Conservation (phyloP, 139 green algal genomes). For the Spirogloea muscicola region DNA sequence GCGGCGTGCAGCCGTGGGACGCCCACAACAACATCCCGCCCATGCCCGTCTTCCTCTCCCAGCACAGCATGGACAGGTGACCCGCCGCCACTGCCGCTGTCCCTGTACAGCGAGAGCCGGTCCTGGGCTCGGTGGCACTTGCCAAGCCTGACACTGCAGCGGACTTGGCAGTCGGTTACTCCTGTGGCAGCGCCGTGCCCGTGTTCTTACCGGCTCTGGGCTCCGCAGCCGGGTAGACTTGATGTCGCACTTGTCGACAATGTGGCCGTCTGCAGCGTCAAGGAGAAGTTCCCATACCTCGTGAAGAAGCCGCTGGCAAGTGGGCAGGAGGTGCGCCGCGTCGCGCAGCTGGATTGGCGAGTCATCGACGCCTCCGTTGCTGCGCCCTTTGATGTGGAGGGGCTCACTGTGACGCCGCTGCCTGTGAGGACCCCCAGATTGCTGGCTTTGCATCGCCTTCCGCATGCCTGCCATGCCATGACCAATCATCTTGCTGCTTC, state of each 20-base stretch:
- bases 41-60: slow-evolving; percentile 39
- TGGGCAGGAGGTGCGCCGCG: slow-evolving; percentile 11
- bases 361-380: slow-evolving; percentile 13
- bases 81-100: neutral
- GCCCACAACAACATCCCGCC: neutral
- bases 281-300: slow-evolving; percentile 26
- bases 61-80: slow-evolving; percentile 21
- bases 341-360: slow-evolving; percentile 27
- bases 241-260: neutral
- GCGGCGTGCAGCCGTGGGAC: slow-evolving; percentile 35
- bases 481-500: neutral
- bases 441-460: neutral
- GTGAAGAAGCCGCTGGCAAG: neutral
- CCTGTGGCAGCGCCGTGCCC: neutral
- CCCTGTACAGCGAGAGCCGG: neutral
- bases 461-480: neutral
- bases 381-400: slow-evolving; percentile 10
- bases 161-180: neutral
- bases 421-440: slow-evolving; percentile 24
- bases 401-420: slow-evolving; percentile 25
- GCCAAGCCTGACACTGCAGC: neutral
- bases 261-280: neutral
- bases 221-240: neutral
- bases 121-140: neutral
- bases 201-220: neutral